A percentile compares a stretch with the other conserved stretches of the same genome.
phyloP scores from a whole-genome alignment of 2,329 filamentous ascomycete species.

The Pezicula radicicola region DNA sequence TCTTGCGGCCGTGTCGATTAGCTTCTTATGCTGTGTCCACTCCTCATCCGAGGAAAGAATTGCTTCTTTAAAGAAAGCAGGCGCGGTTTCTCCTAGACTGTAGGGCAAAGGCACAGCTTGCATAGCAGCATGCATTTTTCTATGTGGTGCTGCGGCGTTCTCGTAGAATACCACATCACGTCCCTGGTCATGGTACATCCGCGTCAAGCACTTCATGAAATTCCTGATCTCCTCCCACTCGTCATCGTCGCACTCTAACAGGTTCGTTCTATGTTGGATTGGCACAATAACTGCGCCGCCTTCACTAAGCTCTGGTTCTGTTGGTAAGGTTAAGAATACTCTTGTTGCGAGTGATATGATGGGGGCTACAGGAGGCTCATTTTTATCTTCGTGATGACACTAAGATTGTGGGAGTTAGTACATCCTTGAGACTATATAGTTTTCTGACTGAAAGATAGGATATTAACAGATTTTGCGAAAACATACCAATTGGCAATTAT shows the following conservation, averaged over 20 bases:
- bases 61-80: conserved; percentile 93
- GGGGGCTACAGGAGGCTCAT: conserved; percentile 74
- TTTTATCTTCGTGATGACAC: conserved; percentile 86
- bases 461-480: too few species aligned
- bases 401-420: too few species aligned
- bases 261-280: conserved; percentile 79
- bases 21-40: conserved; percentile 92
- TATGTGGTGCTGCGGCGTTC: conserved; percentile 79
- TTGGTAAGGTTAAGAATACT: conserved; percentile 83
- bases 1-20: conserved; percentile 79
- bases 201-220: conserved; percentile 95
- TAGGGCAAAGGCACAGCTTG: conserved; percentile 85
- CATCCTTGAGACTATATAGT: too few species aligned
- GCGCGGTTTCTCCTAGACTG: conserved; percentile 84
- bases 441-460: too few species aligned
- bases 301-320: conserved; percentile 80
- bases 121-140: conserved; percentile 81
- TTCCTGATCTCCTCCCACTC: conserved; percentile 99
- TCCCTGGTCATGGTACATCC: conserved; percentile 92
- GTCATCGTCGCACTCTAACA: conserved; percentile 97
- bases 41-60: conserved; percentile 86
- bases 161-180: conserved; percentile 96
- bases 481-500: conserved; percentile 69
- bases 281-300: conserved; percentile 88
- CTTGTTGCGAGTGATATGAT: conserved; percentile 82